Conservation (phyloP, 2,329 filamentous ascomycete genomes). For the Amauroascus verrucosus region DNA sequence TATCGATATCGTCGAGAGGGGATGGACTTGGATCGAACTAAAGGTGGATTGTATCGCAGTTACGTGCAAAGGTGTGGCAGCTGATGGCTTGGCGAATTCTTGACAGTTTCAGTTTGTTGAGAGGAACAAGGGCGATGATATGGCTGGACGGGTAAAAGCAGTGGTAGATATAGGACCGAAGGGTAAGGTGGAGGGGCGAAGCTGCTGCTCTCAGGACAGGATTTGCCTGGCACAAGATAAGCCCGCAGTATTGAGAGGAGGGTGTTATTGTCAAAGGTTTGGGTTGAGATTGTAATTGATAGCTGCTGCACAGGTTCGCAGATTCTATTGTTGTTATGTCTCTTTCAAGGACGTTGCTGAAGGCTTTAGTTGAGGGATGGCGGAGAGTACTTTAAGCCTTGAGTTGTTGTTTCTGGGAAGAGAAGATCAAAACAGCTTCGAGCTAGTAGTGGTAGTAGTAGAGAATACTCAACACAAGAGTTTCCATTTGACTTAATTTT, state of each 20-base stretch:
- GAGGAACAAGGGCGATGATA: background rate
- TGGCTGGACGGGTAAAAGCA: background rate
- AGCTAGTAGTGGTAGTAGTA: too few species aligned
- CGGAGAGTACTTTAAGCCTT: too few species aligned
- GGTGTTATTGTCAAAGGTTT: background rate
- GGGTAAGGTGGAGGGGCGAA: background rate
- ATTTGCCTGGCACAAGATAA: background rate
- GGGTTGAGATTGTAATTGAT: too few species aligned
- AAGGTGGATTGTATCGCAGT: background rate
- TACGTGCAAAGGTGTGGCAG: background rate
- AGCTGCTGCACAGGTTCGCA: background rate
- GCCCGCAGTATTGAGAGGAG: background rate
- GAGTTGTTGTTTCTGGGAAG: too few species aligned
- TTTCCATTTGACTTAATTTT: too few species aligned
- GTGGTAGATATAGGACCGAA: background rate
- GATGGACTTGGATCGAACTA: background rate
- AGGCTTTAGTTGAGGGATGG: too few species aligned
- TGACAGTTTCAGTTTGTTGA: background rate
- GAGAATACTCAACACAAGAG: too few species aligned
- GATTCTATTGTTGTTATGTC: too few species aligned
- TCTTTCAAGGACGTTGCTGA: too few species aligned
- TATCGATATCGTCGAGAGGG: background rate
- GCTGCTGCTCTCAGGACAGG: background rate
- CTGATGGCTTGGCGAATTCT: background rate
- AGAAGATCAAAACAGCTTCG: too few species aligned